Base-by-base conservation (phyloP, 805 yeast genomes). In the Pichia rugopelliculosa region DNA sequence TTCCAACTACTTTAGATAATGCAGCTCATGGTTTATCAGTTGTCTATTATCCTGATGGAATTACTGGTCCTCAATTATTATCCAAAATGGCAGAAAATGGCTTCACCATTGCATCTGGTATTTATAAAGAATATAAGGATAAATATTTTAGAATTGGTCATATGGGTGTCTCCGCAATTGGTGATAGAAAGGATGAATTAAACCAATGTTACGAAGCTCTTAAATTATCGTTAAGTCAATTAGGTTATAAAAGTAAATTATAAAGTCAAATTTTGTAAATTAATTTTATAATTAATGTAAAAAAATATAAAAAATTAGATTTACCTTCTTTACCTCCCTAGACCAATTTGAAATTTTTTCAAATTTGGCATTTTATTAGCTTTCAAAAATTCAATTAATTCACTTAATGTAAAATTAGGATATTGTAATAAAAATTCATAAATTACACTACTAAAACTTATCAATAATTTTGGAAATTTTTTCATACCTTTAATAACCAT, bases 121-220 rank as follows among this genome's bases (percentile, higher is more conserved):
- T 90, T 54, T 91, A 86, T 70, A 82, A 79, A 66, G 87, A 80
- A 22, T 79, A 88, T 58, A 82, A 79, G 41, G 76, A 84, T 50
- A 82, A 84, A 65, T 90, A 90, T 71, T 87, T 91, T 72, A 79
- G 98, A 68, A 81, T 90, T 50, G 98, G 98, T 33, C 98, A 90
- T 70, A 91, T 91, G 98, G 96, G 97, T 53, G 82, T 80, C 50
- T 76, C 89, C 41, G 86, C 82, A 12, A 68, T 77, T 49, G 79
- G 81, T 56, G 72, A 68, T 36, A 66, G 69, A 46, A 70, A 78
- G 51, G 73, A 74, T 30, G 85, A 83, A 61, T 64, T 82, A 25
- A 77, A 75, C 48, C 62, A 63, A 47, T 77, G 76, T 36, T 69
- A 73, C 50, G 61, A 66, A 26, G 76, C 75, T 24, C 68, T 80